Evolutionary conservation across 345 rosid genomes (phyloP), one percentile per base, ranked within the genome.

Genomic region (Noccaea bulbosa): DNA sequence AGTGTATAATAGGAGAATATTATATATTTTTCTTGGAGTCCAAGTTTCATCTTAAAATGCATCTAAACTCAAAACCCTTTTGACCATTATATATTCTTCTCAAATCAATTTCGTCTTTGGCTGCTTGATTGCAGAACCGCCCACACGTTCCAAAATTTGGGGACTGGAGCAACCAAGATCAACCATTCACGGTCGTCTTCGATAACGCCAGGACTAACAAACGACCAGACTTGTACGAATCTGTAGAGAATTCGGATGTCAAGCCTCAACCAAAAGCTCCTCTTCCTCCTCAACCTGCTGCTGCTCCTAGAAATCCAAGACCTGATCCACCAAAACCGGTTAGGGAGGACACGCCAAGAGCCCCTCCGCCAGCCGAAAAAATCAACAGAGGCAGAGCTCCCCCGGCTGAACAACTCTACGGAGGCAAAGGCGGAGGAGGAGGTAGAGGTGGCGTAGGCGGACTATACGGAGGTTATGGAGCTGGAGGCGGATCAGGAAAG

Each of bases 391-490:
- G 74, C 60, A 83, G 57, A 63, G 55, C 67, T 47, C 76, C 82
- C 22, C 83, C 92, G n/a, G 82, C 89, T 0, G 87, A 76, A 53
- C 85, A 58, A 37, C 76, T 59, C 37, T 65, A 65, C 20, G 57
- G 65, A 49, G 45, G n/a, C 12, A 35, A 38, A 17, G 62, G 46
- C 1, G 22, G 9, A 12, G 16, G 22, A 1, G 32, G 67, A 34
- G 27, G 37, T 10, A 54, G 41, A 22, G 49, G 16, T 4, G 41
- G 17, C 3, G 54, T 20, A 22, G 48, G 56, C 14, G 59, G 74
- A 60, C 57, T 60, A 24, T 67, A 67, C 38, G 70, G 74, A 45
- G 70, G 65, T 35, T 62, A 30, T 32, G 69, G 64, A 60, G 63
- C 27, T 15, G 73, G 72, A 34, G 50, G 69, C 48, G 67, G 62